phyloP scores from a whole-genome alignment of 805 yeast genomes.

The Metschnikowia matae region DNA sequence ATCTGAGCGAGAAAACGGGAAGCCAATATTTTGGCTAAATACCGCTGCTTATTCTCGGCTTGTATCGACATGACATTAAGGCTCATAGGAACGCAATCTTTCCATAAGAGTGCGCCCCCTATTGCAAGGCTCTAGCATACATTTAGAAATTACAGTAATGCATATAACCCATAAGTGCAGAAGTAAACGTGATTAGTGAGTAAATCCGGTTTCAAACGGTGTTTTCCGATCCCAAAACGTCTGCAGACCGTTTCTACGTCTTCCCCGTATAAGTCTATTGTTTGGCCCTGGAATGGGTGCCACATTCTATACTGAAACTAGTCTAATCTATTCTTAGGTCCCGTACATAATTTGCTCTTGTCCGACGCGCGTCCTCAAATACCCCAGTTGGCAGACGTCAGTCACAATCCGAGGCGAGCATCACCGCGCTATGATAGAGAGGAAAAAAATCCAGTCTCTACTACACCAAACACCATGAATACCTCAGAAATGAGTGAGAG shows the following conservation, averaged over 20 bases:
- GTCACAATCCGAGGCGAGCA: background rate
- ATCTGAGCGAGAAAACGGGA: constrained; percentile 31
- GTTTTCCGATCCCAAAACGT: no score
- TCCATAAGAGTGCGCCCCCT: background rate
- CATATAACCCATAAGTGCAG: background rate
- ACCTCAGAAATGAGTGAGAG: constrained; percentile 9
- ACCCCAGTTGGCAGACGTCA: background rate
- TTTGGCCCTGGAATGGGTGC: background rate
- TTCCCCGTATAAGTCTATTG: no score
- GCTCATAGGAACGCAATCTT: background rate
- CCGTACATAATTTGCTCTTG: background rate
- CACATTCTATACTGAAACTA: background rate
- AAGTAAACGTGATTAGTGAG: background rate
- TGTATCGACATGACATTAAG: background rate
- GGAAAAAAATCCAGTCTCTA: background rate
- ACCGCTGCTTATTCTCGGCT: background rate
- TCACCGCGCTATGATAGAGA: constrained; percentile 1
- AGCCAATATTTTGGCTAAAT: constrained; percentile 11
- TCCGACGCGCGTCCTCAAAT: constrained; percentile 1
- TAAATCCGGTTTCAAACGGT: no score
- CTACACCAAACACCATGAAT: constrained; percentile 1
- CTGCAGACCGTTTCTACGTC: no score
- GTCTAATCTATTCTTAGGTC: background rate
- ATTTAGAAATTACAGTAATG: background rate
- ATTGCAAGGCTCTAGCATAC: background rate